Evolutionary conservation across 108 stramenopile species (phyloP).

Genomic region (Cyclostephanos invisitatus): DNA sequence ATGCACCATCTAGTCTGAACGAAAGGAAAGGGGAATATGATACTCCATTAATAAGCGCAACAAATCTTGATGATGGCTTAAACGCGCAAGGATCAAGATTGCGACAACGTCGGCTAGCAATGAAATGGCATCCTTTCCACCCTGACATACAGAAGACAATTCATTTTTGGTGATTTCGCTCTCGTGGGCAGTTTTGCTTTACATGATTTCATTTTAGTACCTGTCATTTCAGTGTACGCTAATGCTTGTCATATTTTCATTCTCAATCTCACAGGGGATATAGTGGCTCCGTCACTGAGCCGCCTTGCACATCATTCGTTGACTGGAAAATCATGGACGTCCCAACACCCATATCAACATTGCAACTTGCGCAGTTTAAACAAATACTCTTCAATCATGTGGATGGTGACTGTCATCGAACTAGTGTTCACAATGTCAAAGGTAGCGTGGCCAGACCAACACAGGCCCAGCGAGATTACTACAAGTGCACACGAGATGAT

Average conservation of each 20-base stretch:
- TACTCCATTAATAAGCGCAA: constrained; percentile 4
- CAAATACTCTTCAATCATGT: constrained; percentile 70
- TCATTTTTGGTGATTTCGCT: constrained; percentile 30
- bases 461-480: constrained; percentile 22
- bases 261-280: constrained; percentile 50
- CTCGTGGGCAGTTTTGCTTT: neutral
- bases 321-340: constrained; percentile 81
- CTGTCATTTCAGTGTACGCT: constrained; percentile 43
- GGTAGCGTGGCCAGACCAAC: constrained; percentile 78
- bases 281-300: constrained; percentile 85
- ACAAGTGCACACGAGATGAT: constrained; percentile 43
- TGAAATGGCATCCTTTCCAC: constrained; percentile 46
- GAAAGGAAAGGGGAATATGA: constrained; percentile 1
- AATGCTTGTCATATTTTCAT: neutral
- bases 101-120: constrained; percentile 24
- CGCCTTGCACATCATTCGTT: constrained; percentile 76
- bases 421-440: constrained; percentile 60
- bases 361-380: constrained; percentile 79
- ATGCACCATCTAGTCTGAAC: neutral
- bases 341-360: constrained; percentile 63
- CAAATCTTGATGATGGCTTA: neutral
- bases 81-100: neutral
- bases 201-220: constrained; percentile 27
- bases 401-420: constrained; percentile 58
- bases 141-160: constrained; percentile 44